phyloP scores from a whole-genome alignment of 2,329 filamentous ascomycete genomes.

The Cyanodermella asteris region DNA sequence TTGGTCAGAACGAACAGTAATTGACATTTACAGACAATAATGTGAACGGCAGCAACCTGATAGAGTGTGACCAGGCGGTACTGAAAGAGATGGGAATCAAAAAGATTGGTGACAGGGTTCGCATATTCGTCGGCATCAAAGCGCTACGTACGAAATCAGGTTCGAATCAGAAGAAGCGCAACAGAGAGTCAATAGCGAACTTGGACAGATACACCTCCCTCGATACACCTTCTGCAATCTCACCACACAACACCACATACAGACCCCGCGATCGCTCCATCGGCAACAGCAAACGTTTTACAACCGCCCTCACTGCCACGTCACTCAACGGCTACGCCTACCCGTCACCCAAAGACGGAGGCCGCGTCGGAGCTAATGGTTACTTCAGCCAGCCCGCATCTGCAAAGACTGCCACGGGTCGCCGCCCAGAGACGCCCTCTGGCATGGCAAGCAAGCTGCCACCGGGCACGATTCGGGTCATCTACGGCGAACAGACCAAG shows the following conservation, averaged over 20 bases:
- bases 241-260: slow-evolving; percentile 34
- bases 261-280: slow-evolving; percentile 23
- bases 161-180: slow-evolving; percentile 58
- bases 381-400: slow-evolving; percentile 35
- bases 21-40: slow-evolving; percentile 43
- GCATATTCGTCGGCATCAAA: slow-evolving; percentile 70
- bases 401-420: slow-evolving; percentile 28
- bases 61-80: slow-evolving; percentile 92
- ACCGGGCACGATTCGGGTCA: slow-evolving; percentile 74
- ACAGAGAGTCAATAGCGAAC: slow-evolving; percentile 67
- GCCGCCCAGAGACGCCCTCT: slow-evolving; percentile 38
- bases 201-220: slow-evolving; percentile 40
- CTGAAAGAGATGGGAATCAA: slow-evolving; percentile 97
- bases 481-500: slow-evolving; percentile 77
- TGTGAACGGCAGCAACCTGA: slow-evolving; percentile 88
- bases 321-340: slow-evolving; percentile 47
- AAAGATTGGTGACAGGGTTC: slow-evolving; percentile 88
- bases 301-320: slow-evolving; percentile 28
- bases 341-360: slow-evolving; percentile 38
- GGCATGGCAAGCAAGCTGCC: slow-evolving; percentile 72
- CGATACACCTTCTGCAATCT: slow-evolving; percentile 34
- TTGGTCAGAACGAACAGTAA: no score
- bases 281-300: slow-evolving; percentile 37
- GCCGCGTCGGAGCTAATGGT: slow-evolving; percentile 31
- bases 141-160: slow-evolving; percentile 57